Conservation (phyloP, 2,329 filamentous ascomycete species). For the Mycosphaerelloides madeirae region DNA sequence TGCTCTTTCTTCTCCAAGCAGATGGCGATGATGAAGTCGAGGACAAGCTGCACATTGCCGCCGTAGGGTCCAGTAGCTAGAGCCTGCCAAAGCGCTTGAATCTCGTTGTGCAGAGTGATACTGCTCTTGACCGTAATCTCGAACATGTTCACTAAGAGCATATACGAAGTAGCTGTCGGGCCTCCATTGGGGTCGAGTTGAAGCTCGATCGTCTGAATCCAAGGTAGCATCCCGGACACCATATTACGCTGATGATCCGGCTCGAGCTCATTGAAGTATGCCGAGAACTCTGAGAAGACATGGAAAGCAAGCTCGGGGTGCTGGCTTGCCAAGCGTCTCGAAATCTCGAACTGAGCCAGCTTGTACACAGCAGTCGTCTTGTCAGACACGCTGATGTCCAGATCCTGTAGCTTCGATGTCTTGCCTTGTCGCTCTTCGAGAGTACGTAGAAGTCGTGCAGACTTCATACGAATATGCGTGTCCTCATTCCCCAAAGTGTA, state of each 20-base stretch:
- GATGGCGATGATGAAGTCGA: slow-evolving; percentile 93
- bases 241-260: slow-evolving; percentile 85
- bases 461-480: slow-evolving; percentile 82
- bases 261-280: slow-evolving; percentile 84
- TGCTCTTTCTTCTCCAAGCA: slow-evolving; percentile 93
- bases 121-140: slow-evolving; percentile 95
- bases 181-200: slow-evolving; percentile 88
- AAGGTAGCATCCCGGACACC: slow-evolving; percentile 88
- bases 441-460: slow-evolving; percentile 71
- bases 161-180: slow-evolving; percentile 86
- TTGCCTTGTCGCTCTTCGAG: slow-evolving; percentile 73
- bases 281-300: slow-evolving; percentile 91
- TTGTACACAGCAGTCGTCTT: slow-evolving; percentile 99
- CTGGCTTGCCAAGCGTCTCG: slow-evolving; percentile 79
- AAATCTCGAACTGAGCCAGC: slow-evolving; percentile 93
- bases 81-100: slow-evolving; percentile 95
- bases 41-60: slow-evolving; percentile 87
- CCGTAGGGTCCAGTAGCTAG: slow-evolving; percentile 87
- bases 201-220: slow-evolving; percentile 91
- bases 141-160: slow-evolving; percentile 87
- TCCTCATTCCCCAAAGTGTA: slow-evolving; percentile 92
- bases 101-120: slow-evolving; percentile 85
- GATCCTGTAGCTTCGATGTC: slow-evolving; percentile 89
- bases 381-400: slow-evolving; percentile 96
- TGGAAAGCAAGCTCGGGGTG: slow-evolving; percentile 86